A percentile compares a stretch with the other conserved stretches of the same genome.
phyloP scores from a whole-genome alignment of 1,284 basidiomycete genomes.

The Microbotryomycetes sp. region DNA sequence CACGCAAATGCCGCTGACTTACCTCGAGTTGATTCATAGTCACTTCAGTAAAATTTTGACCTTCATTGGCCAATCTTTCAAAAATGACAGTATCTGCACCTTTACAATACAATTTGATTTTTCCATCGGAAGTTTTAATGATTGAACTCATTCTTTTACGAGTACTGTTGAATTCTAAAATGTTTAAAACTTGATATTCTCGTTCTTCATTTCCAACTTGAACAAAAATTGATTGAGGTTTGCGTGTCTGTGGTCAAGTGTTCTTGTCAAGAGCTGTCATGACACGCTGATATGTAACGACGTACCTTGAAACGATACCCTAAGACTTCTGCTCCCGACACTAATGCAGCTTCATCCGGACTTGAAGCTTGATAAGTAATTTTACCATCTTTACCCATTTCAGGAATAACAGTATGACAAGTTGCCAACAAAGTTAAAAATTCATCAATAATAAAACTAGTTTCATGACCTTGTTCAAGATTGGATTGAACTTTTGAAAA shows the following conservation, averaged over 20 bases:
- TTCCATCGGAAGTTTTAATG: constrained; percentile 77
- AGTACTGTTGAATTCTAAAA: constrained; percentile 98
- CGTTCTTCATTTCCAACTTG: constrained; percentile 63
- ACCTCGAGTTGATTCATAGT: constrained; percentile 88
- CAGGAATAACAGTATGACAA: constrained; percentile 99
- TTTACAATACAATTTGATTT: constrained; percentile 92
- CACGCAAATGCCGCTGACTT: constrained; percentile 18
- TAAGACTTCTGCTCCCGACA: constrained; percentile 84
- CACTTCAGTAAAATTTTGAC: constrained; percentile 77
- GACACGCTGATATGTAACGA: constrained; percentile 18
- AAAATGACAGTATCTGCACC: constrained; percentile 97
- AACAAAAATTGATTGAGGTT: constrained; percentile 90
- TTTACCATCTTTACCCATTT: constrained; percentile 63
- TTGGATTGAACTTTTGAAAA: constrained; percentile 43
- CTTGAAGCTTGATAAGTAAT: constrained; percentile 87
- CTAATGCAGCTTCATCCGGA: constrained; percentile 95
- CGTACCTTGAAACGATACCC: constrained; percentile 89
- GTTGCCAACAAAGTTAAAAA: constrained; percentile 88
- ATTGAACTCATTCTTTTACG: constrained; percentile 97
- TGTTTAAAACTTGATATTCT: constrained; percentile 89
- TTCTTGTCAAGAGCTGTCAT: not conserved
- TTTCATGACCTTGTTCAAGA: constrained; percentile 42
- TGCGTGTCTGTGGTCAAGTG: constrained; percentile 73
- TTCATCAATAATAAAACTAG: constrained; percentile 60
- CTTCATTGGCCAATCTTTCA: constrained; percentile 66